Percentiles rank a stretch among this genome's conserved stretches.
These are phyloP conservation scores for Coemansia aciculifera DNA, from an alignment of 192 early-diverging fungal species.

Conservation along the genomic window DNA sequence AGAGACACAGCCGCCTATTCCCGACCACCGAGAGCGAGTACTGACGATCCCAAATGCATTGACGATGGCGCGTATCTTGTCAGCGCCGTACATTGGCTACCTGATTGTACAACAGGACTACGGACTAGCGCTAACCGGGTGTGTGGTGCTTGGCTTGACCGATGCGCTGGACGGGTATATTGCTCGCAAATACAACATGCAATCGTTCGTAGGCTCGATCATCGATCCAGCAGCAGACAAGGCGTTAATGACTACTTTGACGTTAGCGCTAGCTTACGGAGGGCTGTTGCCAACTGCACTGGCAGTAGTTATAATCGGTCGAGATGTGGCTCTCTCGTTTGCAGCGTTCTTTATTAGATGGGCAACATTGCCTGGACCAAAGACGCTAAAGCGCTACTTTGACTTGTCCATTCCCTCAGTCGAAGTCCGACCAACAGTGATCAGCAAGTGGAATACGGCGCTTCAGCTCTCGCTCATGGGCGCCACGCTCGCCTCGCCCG, in stretches of 20 bases:
- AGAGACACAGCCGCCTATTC: neutral
- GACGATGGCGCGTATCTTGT: slow-evolving; percentile 74
- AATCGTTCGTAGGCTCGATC: slow-evolving; percentile 82
- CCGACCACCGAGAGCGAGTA: slow-evolving; percentile 70
- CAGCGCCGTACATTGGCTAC: slow-evolving; percentile 88
- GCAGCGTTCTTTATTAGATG: slow-evolving; percentile 84
- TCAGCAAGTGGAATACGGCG: slow-evolving; percentile 90
- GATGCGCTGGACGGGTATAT: slow-evolving; percentile 91
- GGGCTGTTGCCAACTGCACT: slow-evolving; percentile 73
- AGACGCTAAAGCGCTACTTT: slow-evolving; percentile 81
- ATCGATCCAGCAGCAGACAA: slow-evolving; percentile 96
- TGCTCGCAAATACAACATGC: slow-evolving; percentile 83
- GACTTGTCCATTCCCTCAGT: slow-evolving; percentile 88
- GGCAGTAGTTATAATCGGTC: slow-evolving; percentile 78
- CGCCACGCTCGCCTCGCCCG: slow-evolving; percentile 68
- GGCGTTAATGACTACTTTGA: slow-evolving; percentile 86
- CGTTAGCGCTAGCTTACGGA: slow-evolving; percentile 70
- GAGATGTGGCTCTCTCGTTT: slow-evolving; percentile 79
- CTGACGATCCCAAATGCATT: slow-evolving; percentile 89
- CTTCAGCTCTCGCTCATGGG: slow-evolving; percentile 84
- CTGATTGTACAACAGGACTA: slow-evolving; percentile 77
- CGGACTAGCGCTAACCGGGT: slow-evolving; percentile 68
- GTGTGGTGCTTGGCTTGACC: slow-evolving; percentile 80
- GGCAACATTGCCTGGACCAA: slow-evolving; percentile 82
- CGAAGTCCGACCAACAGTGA: slow-evolving; percentile 83